Conservation (phyloP, 768 basidiomycete genomes). For the Mycena venus region DNA sequence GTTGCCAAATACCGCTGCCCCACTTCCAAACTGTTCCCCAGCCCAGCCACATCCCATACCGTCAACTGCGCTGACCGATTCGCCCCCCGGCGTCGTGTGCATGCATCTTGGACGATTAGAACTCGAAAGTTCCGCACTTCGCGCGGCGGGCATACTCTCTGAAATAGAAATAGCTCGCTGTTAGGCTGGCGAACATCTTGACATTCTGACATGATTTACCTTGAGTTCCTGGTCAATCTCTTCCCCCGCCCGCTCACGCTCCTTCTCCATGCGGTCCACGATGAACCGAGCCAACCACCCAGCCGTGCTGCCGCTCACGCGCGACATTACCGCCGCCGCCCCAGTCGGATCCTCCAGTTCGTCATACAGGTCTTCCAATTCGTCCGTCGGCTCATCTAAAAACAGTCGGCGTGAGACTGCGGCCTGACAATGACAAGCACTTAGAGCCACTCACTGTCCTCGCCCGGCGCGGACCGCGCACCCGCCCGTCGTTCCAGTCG, state of each 20-base stretch:
- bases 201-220: constrained; percentile 53
- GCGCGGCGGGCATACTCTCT: constrained; percentile 78
- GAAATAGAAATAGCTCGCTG: constrained; percentile 13
- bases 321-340: constrained; percentile 56
- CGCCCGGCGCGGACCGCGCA: constrained; percentile 51
- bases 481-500: constrained; percentile 73
- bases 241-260: constrained; percentile 62
- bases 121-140: constrained; percentile 84
- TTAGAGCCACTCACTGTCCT: constrained; percentile 54
- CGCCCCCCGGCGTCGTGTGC: constrained; percentile 62
- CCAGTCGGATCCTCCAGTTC: constrained; percentile 71
- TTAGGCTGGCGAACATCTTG: background rate
- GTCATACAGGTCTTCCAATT: constrained; percentile 71
- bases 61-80: constrained; percentile 82
- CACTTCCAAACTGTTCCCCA: constrained; percentile 60
- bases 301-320: constrained; percentile 61
- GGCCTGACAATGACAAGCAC: background rate
- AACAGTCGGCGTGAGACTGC: constrained; percentile 9
- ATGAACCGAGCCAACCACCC: constrained; percentile 74
- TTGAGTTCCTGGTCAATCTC: constrained; percentile 82
- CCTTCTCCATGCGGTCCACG: constrained; percentile 59
- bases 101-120: constrained; percentile 74
- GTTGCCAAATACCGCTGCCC: constrained; percentile 83
- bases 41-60: constrained; percentile 80
- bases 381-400: constrained; percentile 58